Percentiles rank a stretch among this genome's conserved stretches.
Conservation (phyloP, 2,329 filamentous ascomycete species). For the Calonectria multiphialidica region DNA sequence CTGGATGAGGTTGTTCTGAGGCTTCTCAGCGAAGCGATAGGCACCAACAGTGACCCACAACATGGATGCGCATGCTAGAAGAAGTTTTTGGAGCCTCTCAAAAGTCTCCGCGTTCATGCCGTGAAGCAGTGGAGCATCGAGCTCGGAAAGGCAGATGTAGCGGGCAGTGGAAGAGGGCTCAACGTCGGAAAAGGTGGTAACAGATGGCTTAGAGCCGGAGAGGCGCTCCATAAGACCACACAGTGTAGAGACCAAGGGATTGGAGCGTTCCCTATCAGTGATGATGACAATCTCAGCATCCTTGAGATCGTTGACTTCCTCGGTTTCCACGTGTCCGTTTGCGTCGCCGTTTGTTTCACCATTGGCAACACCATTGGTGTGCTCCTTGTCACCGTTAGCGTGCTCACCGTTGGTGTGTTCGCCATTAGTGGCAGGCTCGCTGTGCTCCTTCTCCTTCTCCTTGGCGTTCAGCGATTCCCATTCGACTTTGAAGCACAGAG, state of each 20-base stretch:
- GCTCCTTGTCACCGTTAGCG: neutral
- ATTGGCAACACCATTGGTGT: neutral
- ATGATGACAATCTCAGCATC: conserved; percentile 37
- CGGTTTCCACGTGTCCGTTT: neutral
- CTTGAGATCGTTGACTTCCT: neutral
- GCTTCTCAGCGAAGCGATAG: conserved; percentile 50
- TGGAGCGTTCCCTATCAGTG: conserved; percentile 31
- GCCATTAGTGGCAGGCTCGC: neutral
- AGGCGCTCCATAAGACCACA: conserved; percentile 35
- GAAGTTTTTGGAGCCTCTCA: conserved; percentile 48
- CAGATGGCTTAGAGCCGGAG: conserved; percentile 30
- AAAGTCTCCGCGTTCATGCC: conserved; percentile 54
- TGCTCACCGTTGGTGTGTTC: neutral
- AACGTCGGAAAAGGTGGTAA: conserved; percentile 34
- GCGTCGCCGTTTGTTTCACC: neutral
- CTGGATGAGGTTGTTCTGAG: conserved; percentile 57
- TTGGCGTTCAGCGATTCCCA: conserved; percentile 54
- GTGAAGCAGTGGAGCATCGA: conserved; percentile 58
- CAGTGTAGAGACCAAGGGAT: conserved; percentile 36
- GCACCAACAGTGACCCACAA: conserved; percentile 57
- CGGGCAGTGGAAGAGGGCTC: conserved; percentile 24
- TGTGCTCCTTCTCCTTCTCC: neutral
- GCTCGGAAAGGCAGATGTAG: conserved; percentile 58
- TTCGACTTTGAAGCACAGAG: conserved; percentile 58
- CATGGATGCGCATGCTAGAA: conserved; percentile 50